These are phyloP conservation scores for Adansonia grandidieri DNA, from an alignment of 441 rosid species.

Conservation along the genomic window DNA sequence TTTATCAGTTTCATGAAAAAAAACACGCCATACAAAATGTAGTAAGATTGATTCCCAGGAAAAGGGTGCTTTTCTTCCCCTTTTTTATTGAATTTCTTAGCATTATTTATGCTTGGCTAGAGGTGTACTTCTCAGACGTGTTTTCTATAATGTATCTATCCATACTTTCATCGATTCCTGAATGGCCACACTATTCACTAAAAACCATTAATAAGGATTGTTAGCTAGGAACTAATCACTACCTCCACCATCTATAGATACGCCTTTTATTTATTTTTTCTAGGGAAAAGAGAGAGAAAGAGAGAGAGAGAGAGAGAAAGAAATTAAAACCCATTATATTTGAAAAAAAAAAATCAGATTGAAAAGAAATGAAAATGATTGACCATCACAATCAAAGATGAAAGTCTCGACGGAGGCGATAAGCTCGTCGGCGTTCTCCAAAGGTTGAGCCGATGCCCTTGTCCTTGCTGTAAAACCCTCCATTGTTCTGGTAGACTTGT, in stretches of 20 bases:
- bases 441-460: constrained; percentile 56
- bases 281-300: too few relatives aligned
- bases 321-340: constrained; percentile 7
- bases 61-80: neutral
- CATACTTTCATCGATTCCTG: neutral
- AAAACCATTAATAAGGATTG: neutral
- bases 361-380: neutral
- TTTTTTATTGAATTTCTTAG: neutral
- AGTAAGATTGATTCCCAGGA: constrained; percentile 13
- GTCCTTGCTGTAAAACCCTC: constrained; percentile 39
- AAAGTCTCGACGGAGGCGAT: constrained; percentile 75
- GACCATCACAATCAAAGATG: constrained; percentile 78
- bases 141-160: constrained; percentile 5
- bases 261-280: neutral
- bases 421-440: constrained; percentile 66
- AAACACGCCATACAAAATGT: neutral
- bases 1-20: neutral
- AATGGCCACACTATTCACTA: neutral
- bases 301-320: neutral
- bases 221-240: neutral
- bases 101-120: neutral
- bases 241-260: neutral
- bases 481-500: constrained; percentile 34
- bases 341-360: neutral
- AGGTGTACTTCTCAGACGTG: neutral